These are phyloP conservation scores for Takakia lepidozioides DNA, from an alignment of 225 moss, liverwort and hornwort species.

Conservation along the genomic window DNA sequence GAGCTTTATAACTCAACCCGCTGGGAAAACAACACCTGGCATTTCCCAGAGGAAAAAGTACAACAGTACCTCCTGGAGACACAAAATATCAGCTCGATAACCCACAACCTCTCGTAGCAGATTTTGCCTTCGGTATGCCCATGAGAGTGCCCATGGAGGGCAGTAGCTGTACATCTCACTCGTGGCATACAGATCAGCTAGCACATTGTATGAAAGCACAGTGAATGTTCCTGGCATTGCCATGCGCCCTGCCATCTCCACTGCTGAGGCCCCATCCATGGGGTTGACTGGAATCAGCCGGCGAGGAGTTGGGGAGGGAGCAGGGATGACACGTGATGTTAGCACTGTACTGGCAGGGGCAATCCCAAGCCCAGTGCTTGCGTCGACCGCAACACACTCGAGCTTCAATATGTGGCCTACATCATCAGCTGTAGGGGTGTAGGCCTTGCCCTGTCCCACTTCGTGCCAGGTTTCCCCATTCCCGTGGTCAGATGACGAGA, in stretches of 20 bases:
- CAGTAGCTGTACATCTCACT: conserved; percentile 80
- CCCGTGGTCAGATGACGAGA: conserved; percentile 20
- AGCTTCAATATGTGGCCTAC: conserved; percentile 68
- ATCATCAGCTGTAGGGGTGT: conserved; percentile 67
- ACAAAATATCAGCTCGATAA: conserved; percentile 78
- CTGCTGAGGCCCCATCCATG: conserved; percentile 24
- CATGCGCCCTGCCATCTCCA: conserved; percentile 46
- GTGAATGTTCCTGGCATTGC: conserved; percentile 57
- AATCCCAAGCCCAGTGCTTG: conserved; percentile 26
- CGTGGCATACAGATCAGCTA: conserved; percentile 72
- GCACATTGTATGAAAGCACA: conserved; percentile 74
- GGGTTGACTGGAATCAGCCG: conserved; percentile 54
- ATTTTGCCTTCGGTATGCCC: conserved; percentile 75
- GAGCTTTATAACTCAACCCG: too few species aligned
- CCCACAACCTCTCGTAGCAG: conserved; percentile 66
- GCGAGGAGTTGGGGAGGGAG: conserved; percentile 74
- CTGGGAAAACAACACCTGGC: too few species aligned
- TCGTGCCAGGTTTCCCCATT: conserved; percentile 56
- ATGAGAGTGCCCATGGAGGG: conserved; percentile 77
- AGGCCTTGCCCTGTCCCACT: conserved; percentile 60
- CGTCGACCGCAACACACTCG: conserved; percentile 66
- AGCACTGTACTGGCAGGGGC: conserved; percentile 32
- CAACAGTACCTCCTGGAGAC: conserved; percentile 66
- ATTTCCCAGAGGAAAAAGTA: neutral
- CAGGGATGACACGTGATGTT: conserved; percentile 62